Evolutionary conservation across 495 filamentous ascomycete genomes (phyloP).

Genomic region (Choiromyces venosus): DNA sequence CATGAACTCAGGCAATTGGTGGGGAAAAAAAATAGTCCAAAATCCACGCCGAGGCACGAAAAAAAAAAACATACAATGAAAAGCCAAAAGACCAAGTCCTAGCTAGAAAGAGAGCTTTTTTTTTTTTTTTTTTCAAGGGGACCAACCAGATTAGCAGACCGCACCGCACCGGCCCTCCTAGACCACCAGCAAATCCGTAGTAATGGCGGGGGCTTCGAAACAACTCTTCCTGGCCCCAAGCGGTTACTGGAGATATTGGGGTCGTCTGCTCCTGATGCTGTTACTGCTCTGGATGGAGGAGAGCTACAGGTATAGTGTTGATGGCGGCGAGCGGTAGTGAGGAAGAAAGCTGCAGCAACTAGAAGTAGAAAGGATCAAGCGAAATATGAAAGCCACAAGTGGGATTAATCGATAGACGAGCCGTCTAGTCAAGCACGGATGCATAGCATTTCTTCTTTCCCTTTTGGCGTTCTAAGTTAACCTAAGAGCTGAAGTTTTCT

Average conservation of each 20-base stretch:
- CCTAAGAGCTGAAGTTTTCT: slow-evolving; percentile 23
- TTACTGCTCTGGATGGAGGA: background rate
- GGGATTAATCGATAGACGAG: slow-evolving; percentile 34
- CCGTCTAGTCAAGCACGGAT: slow-evolving; percentile 36
- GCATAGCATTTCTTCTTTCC: slow-evolving; percentile 30
- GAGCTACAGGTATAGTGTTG: background rate
- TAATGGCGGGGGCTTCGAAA: background rate
- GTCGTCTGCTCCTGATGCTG: background rate
- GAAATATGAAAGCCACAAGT: slow-evolving; percentile 34
- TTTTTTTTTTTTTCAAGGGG: background rate
- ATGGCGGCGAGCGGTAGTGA: background rate
- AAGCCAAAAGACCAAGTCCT: background rate
- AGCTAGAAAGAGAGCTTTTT: background rate
- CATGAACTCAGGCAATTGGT: background rate
- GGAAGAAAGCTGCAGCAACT: slow-evolving; percentile 16
- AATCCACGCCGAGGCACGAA: background rate
- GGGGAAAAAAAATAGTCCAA: background rate
- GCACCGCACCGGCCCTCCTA: background rate
- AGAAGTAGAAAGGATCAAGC: slow-evolving; percentile 27
- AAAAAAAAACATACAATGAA: background rate
- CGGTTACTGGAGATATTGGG: background rate
- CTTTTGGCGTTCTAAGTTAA: slow-evolving; percentile 16
- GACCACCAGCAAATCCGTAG: background rate
- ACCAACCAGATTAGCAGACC: background rate
- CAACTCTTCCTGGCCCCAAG: background rate